phyloP scores from a whole-genome alignment of 106 monocot species.

The Amphibolis antarctica region DNA sequence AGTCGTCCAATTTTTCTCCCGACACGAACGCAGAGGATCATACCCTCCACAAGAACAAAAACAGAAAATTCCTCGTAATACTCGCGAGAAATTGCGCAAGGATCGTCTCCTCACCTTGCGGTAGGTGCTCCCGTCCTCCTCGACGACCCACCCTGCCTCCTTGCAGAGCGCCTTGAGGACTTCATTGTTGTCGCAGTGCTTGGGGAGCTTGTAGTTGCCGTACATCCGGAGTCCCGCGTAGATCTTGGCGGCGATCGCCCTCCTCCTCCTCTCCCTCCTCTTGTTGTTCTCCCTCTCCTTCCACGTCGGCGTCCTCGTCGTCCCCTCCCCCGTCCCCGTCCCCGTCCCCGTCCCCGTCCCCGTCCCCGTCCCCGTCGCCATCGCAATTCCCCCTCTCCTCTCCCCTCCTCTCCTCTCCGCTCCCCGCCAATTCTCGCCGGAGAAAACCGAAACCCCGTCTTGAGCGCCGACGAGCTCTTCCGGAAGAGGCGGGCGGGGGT shows the following conservation, averaged over 20 bases:
- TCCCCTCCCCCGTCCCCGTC: background rate
- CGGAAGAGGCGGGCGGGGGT: too few species aligned
- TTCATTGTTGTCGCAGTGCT: slow-evolving; percentile 41
- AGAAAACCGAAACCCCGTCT: too few species aligned
- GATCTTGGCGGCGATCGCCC: slow-evolving; percentile 56
- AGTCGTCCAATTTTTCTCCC: background rate
- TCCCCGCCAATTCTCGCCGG: too few species aligned
- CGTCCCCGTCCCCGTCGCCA: too few species aligned
- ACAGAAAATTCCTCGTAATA: background rate
- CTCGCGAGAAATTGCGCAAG: background rate
- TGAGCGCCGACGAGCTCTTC: too few species aligned
- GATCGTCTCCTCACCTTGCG: slow-evolving; percentile 50
- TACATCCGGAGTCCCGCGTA: slow-evolving; percentile 41
- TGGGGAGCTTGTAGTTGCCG: slow-evolving; percentile 37
- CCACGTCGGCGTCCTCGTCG: slow-evolving; percentile 44
- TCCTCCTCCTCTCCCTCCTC: slow-evolving; percentile 37
- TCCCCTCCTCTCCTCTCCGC: too few species aligned
- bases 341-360: too few species aligned
- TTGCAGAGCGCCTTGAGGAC: slow-evolving; percentile 52
- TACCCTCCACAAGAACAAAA: background rate
- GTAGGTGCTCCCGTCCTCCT: slow-evolving; percentile 51
- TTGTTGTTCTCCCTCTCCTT: slow-evolving; percentile 26
- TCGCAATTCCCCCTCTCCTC: too few species aligned
- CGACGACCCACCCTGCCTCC: slow-evolving; percentile 56
- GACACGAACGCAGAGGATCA: background rate